Conservation (phyloP, 208 protist genomes). For the Crithidia bombi region DNA sequence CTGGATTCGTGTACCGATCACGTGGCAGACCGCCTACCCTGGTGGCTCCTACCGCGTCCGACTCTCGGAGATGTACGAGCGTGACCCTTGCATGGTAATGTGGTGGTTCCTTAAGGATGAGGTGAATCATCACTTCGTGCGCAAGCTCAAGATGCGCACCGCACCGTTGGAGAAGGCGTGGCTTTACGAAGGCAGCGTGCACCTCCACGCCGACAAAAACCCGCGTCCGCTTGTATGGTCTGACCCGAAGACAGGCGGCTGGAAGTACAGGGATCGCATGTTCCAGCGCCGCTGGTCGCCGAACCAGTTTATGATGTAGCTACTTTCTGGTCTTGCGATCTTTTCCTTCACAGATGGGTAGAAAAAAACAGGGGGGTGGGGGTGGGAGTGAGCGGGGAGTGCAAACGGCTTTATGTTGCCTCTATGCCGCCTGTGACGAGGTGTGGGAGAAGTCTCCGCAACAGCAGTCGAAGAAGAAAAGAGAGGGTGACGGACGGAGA, state of each 20-base stretch:
- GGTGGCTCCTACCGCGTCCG: conserved; percentile 91
- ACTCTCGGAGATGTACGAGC: conserved; percentile 92
- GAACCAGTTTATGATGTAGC: conserved; percentile 79
- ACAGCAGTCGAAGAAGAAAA: no score
- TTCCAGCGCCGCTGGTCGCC: conserved; percentile 86
- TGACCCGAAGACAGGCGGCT: conserved; percentile 57
- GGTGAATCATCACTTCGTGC: conserved; percentile 90
- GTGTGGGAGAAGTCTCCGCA: no score
- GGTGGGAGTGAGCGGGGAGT: no score
- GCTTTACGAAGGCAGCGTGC: conserved; percentile 89
- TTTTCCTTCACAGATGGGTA: no score
- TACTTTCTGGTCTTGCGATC: neutral
- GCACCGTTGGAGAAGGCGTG: conserved; percentile 93
- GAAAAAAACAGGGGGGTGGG: no score
- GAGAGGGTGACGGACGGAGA: no score
- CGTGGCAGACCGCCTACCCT: conserved; percentile 92
- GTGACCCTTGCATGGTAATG: conserved; percentile 94
- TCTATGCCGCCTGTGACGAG: no score
- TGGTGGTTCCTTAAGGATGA: conserved; percentile 93
- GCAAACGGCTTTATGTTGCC: no score
- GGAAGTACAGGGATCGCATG: conserved; percentile 80
- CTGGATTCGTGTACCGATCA: conserved; percentile 91
- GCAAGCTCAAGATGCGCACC: conserved; percentile 89
- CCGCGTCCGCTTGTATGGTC: conserved; percentile 85
- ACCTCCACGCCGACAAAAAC: conserved; percentile 88